phyloP scores from a whole-genome alignment of 2,329 filamentous ascomycete genomes.

The Ploettnerulaceae sp. region DNA sequence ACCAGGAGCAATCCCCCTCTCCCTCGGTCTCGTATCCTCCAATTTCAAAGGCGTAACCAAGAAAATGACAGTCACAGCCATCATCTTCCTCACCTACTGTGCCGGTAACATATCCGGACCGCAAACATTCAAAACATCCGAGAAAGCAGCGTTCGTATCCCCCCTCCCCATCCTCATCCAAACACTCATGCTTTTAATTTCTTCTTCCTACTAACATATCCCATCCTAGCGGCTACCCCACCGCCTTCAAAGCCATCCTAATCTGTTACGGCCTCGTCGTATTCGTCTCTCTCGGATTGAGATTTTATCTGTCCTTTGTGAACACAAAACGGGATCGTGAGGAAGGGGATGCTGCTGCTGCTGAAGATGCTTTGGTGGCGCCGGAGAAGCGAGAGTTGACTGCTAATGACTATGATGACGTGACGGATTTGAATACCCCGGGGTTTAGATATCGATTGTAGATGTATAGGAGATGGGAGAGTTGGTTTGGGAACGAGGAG shows the following conservation, averaged over 20 bases:
- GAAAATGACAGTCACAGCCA: conserved; percentile 32
- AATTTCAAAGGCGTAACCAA: conserved; percentile 33
- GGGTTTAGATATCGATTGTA: conserved; percentile 55
- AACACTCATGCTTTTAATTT: not conserved
- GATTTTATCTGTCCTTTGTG: conserved; percentile 23
- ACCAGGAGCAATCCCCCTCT: conserved; percentile 30
- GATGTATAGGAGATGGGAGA: too few relatives aligned
- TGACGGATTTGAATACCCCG: conserved; percentile 54
- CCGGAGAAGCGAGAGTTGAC: conserved; percentile 38
- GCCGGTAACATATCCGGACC: conserved; percentile 30
- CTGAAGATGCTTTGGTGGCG: conserved; percentile 32
- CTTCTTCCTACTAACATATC: not conserved
- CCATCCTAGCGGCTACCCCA: conserved; percentile 22
- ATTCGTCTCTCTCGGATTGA: conserved; percentile 20
- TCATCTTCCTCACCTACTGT: conserved; percentile 20
- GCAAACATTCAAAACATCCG: conserved; percentile 20
- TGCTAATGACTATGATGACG: conserved; percentile 49
- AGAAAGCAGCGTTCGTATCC: conserved; percentile 12
- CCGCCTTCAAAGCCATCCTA: conserved; percentile 28
- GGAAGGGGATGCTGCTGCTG: conserved; percentile 6
- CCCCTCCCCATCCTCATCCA: not conserved
- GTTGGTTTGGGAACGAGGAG: too few relatives aligned
- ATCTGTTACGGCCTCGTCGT: conserved; percentile 25
- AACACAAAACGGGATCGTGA: conserved; percentile 20
- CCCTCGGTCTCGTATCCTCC: conserved; percentile 30